Conservation (phyloP, 2,329 filamentous ascomycete species). For the Malbranchea cinnamomea region DNA sequence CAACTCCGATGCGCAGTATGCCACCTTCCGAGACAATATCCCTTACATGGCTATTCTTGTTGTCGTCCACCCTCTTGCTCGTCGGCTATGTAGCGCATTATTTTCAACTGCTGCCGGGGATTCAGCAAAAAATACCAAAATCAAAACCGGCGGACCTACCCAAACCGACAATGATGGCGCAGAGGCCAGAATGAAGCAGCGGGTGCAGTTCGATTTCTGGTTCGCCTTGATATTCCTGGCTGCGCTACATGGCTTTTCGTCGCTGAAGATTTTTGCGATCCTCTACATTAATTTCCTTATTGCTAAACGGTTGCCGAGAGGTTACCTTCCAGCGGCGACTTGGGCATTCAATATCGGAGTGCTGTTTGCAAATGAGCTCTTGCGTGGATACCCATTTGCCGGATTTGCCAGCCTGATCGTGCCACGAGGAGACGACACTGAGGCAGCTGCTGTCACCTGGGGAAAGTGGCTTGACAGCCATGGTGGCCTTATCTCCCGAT, state of each 20-base stretch:
- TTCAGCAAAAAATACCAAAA: conserved; percentile 9
- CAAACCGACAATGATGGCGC: conserved; percentile 22
- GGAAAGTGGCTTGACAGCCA: conserved; percentile 62
- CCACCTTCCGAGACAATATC: conserved; percentile 69
- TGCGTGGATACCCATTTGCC: conserved; percentile 58
- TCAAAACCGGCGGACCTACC: conserved; percentile 18
- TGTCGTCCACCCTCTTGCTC: conserved; percentile 62
- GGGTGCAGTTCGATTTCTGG: conserved; percentile 64
- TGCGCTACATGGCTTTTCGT: conserved; percentile 72
- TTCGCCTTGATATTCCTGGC: conserved; percentile 70
- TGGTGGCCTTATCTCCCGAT: conserved; percentile 71
- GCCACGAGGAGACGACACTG: conserved; percentile 24
- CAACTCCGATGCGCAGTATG: conserved; percentile 78
- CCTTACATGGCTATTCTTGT: conserved; percentile 65
- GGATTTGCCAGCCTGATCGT: conserved; percentile 43
- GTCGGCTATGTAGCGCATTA: conserved; percentile 52
- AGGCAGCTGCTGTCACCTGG: conserved; percentile 40
- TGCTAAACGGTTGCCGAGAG: conserved; percentile 54
- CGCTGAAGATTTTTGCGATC: conserved; percentile 66
- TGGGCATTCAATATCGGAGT: conserved; percentile 82
- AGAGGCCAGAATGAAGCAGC: conserved; percentile 49
- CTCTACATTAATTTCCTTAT: conserved; percentile 70
- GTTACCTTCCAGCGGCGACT: conserved; percentile 57
- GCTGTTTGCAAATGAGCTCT: conserved; percentile 81
- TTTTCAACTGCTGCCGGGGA: conserved; percentile 16